A percentile compares a stretch with the other conserved stretches of the same genome.
These are phyloP conservation scores for Azolla pinnata DNA, from an alignment of 75 land plant genomes.

Conservation along the genomic window DNA sequence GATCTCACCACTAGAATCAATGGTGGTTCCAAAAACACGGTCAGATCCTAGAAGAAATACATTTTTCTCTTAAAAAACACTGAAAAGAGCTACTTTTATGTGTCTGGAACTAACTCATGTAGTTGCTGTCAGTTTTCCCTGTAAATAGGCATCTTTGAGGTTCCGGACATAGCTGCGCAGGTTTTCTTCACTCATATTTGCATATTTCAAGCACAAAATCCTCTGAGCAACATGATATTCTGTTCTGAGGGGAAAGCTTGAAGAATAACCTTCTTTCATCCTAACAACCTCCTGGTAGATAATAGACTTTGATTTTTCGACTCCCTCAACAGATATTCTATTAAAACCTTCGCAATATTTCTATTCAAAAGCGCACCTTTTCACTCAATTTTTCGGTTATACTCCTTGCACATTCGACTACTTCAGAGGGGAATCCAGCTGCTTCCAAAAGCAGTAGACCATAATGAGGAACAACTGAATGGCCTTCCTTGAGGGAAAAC, in stretches of 20 bases:
- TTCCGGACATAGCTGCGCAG: slow-evolving; percentile 54
- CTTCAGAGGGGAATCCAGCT: slow-evolving; percentile 74
- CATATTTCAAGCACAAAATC: slow-evolving; percentile 69
- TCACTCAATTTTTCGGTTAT: slow-evolving; percentile 49
- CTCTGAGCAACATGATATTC: slow-evolving; percentile 65
- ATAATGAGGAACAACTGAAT: slow-evolving; percentile 60
- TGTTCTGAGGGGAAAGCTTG: slow-evolving; percentile 47
- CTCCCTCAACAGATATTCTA: neutral
- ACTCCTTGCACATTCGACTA: slow-evolving; percentile 49
- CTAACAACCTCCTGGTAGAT: slow-evolving; percentile 36
- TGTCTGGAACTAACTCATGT: no score
- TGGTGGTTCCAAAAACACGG: no score
- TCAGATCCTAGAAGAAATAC: no score
- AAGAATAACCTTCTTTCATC: slow-evolving; percentile 36
- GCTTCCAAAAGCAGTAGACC: slow-evolving; percentile 83
- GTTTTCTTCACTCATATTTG: slow-evolving; percentile 59
- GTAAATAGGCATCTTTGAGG: slow-evolving; percentile 39
- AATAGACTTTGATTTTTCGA: no score
- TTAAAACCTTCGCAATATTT: neutral
- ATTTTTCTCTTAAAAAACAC: no score
- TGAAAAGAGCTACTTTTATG: no score
- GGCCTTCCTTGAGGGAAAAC: slow-evolving; percentile 82
- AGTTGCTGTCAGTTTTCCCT: slow-evolving; percentile 30
- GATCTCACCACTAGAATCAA: no score
- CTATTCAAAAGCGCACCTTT: slow-evolving; percentile 36